A percentile compares a stretch with the other conserved stretches of the same genome.
These are phyloP conservation scores for Pleurotus sapidus DNA, from an alignment of 768 basidiomycete genomes.

Conservation along the genomic window DNA sequence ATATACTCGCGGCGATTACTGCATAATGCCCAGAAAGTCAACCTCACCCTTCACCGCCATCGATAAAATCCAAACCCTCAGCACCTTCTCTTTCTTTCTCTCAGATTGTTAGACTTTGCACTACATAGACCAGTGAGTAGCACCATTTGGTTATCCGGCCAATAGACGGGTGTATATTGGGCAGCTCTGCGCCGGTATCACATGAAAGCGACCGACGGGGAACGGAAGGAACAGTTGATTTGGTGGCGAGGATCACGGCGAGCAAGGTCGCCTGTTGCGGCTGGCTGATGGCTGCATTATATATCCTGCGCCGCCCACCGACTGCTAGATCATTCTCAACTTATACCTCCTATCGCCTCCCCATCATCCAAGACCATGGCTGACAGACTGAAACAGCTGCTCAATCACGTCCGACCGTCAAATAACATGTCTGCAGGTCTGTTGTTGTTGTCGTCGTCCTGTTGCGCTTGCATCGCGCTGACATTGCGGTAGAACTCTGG, in stretches of 20 bases:
- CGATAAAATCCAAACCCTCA: neutral
- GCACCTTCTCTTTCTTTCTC: neutral
- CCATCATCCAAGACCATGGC: conserved; percentile 36
- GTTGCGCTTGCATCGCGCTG: conserved; percentile 10
- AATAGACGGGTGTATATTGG: neutral
- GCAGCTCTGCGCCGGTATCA: neutral
- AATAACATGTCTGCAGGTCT: conserved; percentile 43
- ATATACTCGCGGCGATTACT: neutral
- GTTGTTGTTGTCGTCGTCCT: conserved; percentile 21
- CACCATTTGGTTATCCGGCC: neutral
- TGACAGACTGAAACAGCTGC: conserved; percentile 57
- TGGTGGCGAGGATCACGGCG: neutral
- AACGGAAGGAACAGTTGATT: neutral
- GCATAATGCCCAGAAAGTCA: neutral
- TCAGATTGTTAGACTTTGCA: neutral
- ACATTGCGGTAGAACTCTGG: conserved; percentile 59
- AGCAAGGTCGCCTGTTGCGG: neutral
- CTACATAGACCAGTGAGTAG: neutral
- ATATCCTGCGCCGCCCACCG: neutral
- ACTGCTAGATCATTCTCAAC: neutral
- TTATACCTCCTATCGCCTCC: neutral
- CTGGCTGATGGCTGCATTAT: neutral
- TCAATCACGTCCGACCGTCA: conserved; percentile 44
- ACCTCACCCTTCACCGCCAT: neutral
- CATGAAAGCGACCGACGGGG: neutral